A percentile compares a stretch with the other conserved stretches of the same genome.
Conservation (phyloP, 148 eudicot species). For the Rhododendron ovatum region DNA sequence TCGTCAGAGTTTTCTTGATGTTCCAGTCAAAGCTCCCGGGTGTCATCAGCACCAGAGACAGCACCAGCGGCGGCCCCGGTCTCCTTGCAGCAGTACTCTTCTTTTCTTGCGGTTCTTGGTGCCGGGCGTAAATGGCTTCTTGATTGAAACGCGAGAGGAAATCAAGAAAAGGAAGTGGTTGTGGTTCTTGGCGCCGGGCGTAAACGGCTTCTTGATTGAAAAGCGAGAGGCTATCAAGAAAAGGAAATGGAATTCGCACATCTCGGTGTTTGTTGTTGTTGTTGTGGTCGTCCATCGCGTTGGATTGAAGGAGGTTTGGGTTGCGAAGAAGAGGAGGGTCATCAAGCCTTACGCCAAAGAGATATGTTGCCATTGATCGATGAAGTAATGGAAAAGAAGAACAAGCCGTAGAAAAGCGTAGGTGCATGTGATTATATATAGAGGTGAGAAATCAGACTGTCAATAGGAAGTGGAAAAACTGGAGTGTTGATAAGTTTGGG, state of each 20-base stretch:
- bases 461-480: neutral
- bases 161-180: neutral
- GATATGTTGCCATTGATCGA: neutral
- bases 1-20: slow-evolving; percentile 1
- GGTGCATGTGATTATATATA: neutral
- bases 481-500: too few species aligned
- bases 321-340: neutral
- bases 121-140: neutral
- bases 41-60: neutral
- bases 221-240: neutral
- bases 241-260: neutral
- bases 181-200: too few species aligned
- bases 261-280: neutral
- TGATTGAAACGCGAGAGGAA: neutral
- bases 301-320: neutral
- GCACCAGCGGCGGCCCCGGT: neutral
- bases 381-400: neutral
- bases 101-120: neutral
- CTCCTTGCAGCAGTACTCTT: neutral
- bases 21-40: neutral
- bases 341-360: neutral
- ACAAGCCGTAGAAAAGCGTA: neutral
- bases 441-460: neutral
- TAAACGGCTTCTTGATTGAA: too few species aligned
- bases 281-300: neutral